Evolutionary conservation across 1,139 yeast species (phyloP), one percentile per base, ranked within the genome.

Genomic region (Scheffersomyces illinoinensis): DNA sequence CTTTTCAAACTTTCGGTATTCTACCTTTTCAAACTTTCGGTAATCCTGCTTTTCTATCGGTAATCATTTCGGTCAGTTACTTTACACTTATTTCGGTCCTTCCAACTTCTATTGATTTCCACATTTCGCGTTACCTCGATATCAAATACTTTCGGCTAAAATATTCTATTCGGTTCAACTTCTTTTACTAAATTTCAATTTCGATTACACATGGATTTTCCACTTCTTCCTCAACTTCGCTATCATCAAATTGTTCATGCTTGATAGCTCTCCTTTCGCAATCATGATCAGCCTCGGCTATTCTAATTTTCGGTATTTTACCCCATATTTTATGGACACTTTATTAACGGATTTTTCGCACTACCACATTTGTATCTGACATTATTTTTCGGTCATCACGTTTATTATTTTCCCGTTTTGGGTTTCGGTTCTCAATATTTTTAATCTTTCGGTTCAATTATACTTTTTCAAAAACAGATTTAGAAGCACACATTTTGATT

Each of bases 381-480:
- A 48, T 48, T 48, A 48, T 48, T 48, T 48, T 48, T 48, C 51
- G 51, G 51, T 39, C 50, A 20, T 53, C 23, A 23, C 21, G n/a
- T 53, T 43, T 46, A 53, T 53, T 43, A 53, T 53, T 43, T 47
- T 49, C 21, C 50, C 20, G 19, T 47, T 23, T 10, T 46, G 50
- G 33, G 23, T 53, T 24, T 26, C 20, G 23, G 26, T 19, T 18
- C 20, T 53, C 18, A 17, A 17, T 20, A 39, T 17, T 47, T 20
- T 55, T 52, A 61, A 55, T 12, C 55, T 52, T 46, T 60, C 64
- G n/a, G 60, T 58, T 33, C 43, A 33, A 7, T 33, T 12, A 33
- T 33, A 33, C 17, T 33, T 33, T 24, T 33, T 10, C 43, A 33
- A 12, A 26, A 33, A 33, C 17, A 24, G 8, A 1, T 24, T 14